These are phyloP conservation scores for Gymnopus androsaceus DNA, from an alignment of 1,284 basidiomycete species.

Conservation along the genomic window DNA sequence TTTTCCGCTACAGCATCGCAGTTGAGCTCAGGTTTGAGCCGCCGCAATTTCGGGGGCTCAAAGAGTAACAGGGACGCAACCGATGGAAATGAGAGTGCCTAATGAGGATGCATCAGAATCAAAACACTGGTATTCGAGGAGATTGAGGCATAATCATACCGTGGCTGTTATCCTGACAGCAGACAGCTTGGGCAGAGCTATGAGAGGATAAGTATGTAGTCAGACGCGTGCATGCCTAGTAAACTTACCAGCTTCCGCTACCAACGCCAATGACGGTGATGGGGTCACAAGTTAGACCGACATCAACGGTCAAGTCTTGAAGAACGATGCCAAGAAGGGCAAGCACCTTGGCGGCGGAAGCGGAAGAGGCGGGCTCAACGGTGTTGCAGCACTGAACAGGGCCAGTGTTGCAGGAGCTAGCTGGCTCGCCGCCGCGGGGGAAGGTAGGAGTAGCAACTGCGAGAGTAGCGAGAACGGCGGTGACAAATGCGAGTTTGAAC, in stretches of 20 bases:
- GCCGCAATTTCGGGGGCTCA: neutral
- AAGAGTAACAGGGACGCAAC: neutral
- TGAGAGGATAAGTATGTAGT: slow-evolving; percentile 6
- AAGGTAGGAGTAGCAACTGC: slow-evolving; percentile 16
- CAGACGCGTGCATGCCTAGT: slow-evolving; percentile 24
- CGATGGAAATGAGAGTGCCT: slow-evolving; percentile 14
- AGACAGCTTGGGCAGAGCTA: slow-evolving; percentile 31
- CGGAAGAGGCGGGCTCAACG: slow-evolving; percentile 12
- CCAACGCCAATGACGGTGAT: slow-evolving; percentile 22
- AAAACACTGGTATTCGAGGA: neutral
- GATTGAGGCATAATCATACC: too few species aligned
- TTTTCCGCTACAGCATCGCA: too few species aligned
- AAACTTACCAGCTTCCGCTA: slow-evolving; percentile 26
- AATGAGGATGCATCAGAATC: too few species aligned
- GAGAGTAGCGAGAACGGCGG: slow-evolving; percentile 18
- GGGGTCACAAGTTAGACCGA: slow-evolving; percentile 24
- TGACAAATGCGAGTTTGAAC: slow-evolving; percentile 8
- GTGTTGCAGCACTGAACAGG: slow-evolving; percentile 28
- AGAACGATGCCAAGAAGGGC: slow-evolving; percentile 13
- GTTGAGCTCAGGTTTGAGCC: too few species aligned
- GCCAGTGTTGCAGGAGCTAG: slow-evolving; percentile 15
- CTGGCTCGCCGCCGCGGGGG: slow-evolving; percentile 11
- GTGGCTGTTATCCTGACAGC: too few species aligned
- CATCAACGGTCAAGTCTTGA: slow-evolving; percentile 6
- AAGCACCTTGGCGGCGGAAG: slow-evolving; percentile 14